These are phyloP conservation scores for Aspergillus heteromorphus DNA, from an alignment of 495 filamentous ascomycete species.

Conservation along the genomic window DNA sequence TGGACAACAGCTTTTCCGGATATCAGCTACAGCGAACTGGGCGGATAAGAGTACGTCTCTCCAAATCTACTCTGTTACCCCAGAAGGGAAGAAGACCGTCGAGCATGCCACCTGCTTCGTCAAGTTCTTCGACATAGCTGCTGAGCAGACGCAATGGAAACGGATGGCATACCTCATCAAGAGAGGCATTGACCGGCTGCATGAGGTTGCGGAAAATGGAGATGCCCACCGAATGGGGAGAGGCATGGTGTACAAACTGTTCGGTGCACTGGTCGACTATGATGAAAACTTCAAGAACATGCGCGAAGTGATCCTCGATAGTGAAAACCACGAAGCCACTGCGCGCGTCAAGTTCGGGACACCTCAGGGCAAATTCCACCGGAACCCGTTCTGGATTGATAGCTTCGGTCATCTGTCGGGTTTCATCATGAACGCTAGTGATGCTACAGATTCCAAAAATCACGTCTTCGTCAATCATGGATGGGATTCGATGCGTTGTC, in stretches of 20 bases:
- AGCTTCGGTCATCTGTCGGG: constrained; percentile 59
- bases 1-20: constrained; percentile 43
- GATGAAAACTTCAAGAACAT: constrained; percentile 59
- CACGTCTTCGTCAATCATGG: constrained; percentile 74
- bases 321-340: constrained; percentile 61
- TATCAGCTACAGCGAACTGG: constrained; percentile 35
- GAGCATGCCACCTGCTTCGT: constrained; percentile 49
- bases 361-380: constrained; percentile 57
- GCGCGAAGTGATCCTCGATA: constrained; percentile 70
- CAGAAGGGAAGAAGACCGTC: constrained; percentile 41
- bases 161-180: constrained; percentile 42
- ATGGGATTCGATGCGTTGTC: constrained; percentile 66
- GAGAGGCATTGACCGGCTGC: constrained; percentile 42
- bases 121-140: constrained; percentile 31
- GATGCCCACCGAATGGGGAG: constrained; percentile 49
- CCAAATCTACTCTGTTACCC: constrained; percentile 38
- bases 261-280: constrained; percentile 64
- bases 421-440: constrained; percentile 76
- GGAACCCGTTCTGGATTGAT: constrained; percentile 71
- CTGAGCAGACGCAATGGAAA: constrained; percentile 39
- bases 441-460: constrained; percentile 63
- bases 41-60: constrained; percentile 22
- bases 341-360: constrained; percentile 62
- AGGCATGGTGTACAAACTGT: constrained; percentile 72
- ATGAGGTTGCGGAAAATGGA: constrained; percentile 14